phyloP scores from a whole-genome alignment of 495 filamentous ascomycete species.

The Lichina pygmaea region DNA sequence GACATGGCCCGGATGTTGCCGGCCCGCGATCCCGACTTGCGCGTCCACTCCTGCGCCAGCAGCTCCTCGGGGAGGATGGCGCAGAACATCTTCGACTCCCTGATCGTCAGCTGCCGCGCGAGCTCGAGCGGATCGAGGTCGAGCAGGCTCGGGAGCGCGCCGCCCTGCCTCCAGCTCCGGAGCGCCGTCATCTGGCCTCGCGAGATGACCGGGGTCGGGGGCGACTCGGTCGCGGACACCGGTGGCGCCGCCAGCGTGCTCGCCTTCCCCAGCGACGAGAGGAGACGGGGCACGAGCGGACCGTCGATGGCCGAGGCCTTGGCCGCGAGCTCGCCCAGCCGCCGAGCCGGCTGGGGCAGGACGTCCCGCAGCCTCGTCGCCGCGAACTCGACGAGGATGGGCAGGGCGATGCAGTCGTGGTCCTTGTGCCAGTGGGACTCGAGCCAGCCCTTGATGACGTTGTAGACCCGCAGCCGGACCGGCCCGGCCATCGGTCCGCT shows the following conservation, averaged over 20 bases:
- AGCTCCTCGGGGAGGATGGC: conserved; percentile 82
- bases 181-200: conserved; percentile 53
- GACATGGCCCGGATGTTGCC: conserved; percentile 94
- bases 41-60: conserved; percentile 82
- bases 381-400: conserved; percentile 54
- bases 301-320: conserved; percentile 59
- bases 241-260: conserved; percentile 31
- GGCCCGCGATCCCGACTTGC: conserved; percentile 48
- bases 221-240: conserved; percentile 37
- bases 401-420: conserved; percentile 45
- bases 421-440: conserved; percentile 85
- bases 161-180: conserved; percentile 37
- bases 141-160: conserved; percentile 43
- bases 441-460: conserved; percentile 90
- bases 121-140: conserved; percentile 88
- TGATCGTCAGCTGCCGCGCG: conserved; percentile 79
- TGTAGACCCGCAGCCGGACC: conserved; percentile 78
- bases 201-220: conserved; percentile 40
- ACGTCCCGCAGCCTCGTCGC: conserved; percentile 34
- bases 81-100: conserved; percentile 82
- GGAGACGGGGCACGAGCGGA: conserved; percentile 57
- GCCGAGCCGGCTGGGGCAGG: conserved; percentile 51
- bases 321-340: conserved; percentile 48
- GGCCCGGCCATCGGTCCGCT: conserved; percentile 43
- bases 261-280: conserved; percentile 75